Percentiles rank a stretch among this genome's conserved stretches.
phyloP scores from a whole-genome alignment of 169 alveolate genomes.

The Cryptosporidium ryanae region DNA sequence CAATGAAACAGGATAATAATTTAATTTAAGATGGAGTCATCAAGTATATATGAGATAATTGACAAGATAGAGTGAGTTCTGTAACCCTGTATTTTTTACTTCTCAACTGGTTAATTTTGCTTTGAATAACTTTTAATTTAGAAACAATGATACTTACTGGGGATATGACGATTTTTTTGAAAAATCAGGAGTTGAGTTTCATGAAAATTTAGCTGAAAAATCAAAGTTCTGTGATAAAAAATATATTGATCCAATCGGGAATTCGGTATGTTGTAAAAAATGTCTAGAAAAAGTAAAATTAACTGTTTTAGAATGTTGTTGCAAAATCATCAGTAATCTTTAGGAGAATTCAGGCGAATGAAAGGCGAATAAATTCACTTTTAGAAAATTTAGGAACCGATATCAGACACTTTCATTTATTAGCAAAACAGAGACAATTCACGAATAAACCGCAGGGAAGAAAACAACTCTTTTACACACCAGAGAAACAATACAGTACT shows the following conservation, averaged over 20 bases:
- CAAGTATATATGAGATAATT: conserved; percentile 71
- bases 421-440: conserved; percentile 70
- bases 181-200: conserved; percentile 3
- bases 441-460: conserved; percentile 71
- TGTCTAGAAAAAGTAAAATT: background rate
- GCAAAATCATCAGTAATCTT: conserved; percentile 51
- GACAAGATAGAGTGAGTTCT: conserved; percentile 44
- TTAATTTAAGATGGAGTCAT: conserved; percentile 29
- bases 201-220: background rate
- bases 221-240: conserved; percentile 23
- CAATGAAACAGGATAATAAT: background rate
- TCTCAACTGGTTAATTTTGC: background rate
- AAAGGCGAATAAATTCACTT: conserved; percentile 40
- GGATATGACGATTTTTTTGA: conserved; percentile 66
- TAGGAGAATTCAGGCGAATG: conserved; percentile 58
- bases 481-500: conserved; percentile 47
- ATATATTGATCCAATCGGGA: conserved; percentile 16
- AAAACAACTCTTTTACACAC: conserved; percentile 66
- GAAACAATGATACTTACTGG: conserved; percentile 65
- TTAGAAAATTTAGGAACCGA: conserved; percentile 49
- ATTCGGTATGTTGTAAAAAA: conserved; percentile 31
- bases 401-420: conserved; percentile 54
- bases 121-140: background rate
- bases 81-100: background rate
- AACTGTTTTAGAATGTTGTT: conserved; percentile 16